Percentiles rank a stretch among this genome's conserved stretches.
These are phyloP conservation scores for Fragaria vesca DNA, from an alignment of 306 rosid species.

Conservation along the genomic window DNA sequence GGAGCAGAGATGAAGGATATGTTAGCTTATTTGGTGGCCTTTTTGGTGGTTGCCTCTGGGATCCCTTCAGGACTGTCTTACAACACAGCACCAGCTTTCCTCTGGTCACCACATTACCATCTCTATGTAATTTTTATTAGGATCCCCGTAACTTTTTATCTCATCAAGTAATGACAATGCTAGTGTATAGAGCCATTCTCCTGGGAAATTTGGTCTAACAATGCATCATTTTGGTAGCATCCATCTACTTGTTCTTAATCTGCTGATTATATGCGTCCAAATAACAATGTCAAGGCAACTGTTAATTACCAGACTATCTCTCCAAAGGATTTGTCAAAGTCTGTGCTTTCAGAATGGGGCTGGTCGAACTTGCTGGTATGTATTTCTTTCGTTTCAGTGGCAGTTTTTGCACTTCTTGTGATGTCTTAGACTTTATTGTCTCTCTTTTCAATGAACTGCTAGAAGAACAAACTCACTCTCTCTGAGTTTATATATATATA, in stretches of 20 bases:
- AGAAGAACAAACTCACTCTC: neutral
- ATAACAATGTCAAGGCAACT: slow-evolving; percentile 41
- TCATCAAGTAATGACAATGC: no score
- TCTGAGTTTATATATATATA: neutral
- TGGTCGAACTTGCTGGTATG: slow-evolving; percentile 83
- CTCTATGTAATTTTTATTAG: slow-evolving; percentile 20
- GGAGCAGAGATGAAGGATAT: slow-evolving; percentile 31
- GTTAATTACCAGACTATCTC: slow-evolving; percentile 77
- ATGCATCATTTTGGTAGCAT: no score
- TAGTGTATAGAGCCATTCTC: no score
- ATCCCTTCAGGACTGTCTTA: slow-evolving; percentile 41
- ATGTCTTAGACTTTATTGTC: neutral
- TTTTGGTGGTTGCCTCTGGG: slow-evolving; percentile 36
- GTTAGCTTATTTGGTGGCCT: slow-evolving; percentile 35
- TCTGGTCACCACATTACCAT: slow-evolving; percentile 72
- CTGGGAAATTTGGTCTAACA: neutral
- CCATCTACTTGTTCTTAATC: neutral
- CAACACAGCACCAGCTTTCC: slow-evolving; percentile 73
- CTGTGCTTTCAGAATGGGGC: slow-evolving; percentile 70
- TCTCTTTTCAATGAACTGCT: neutral
- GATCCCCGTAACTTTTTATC: neutral
- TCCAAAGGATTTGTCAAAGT: slow-evolving; percentile 67
- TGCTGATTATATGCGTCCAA: slow-evolving; percentile 38
- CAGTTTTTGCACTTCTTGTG: slow-evolving; percentile 8
- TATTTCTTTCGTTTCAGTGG: slow-evolving; percentile 11